Evolutionary conservation across 2,329 filamentous ascomycete genomes (phyloP), one percentile per base, ranked within the genome.

Genomic region (Clonostachys byssicola): DNA sequence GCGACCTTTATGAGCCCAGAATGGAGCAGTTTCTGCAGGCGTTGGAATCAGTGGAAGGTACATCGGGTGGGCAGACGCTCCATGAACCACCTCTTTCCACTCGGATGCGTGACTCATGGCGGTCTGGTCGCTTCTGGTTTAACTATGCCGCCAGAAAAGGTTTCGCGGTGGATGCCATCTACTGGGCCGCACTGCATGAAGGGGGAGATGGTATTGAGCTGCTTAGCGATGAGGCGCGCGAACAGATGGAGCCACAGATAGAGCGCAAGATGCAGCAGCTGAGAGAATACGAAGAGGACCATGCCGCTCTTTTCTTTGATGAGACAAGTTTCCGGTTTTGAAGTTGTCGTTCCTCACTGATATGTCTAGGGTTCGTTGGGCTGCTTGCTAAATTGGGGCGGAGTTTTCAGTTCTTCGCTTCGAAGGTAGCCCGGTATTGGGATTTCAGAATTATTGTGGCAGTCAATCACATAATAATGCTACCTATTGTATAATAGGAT

Each of bases 11-110:
- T 51, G 54, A 56, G 47, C 63, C 60, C 12, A 54, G 65, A 40
- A 49, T 67, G 51, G 57, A 66, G 44, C 61, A 67, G 52, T 70
- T 71, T 51, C 47, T 72, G 33, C 54, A 47, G n/a, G 61, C 57
- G 12, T 39, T 70, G 48, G 56, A 67, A 52, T 47, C 49, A 20
- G 59, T 60, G 20, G 57, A 65, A 52, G 46, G 43, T 12, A 46
- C 17, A 14, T 12, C 41, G 17, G 30, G 39, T 41, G 16, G n/a
- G 16, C 14, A 34, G n/a, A 4, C 38, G 13, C 12, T 13, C 16
- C 35, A 4, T 10, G 46, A 46, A 20, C 48, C 44, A 5, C 45
- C 17, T 16, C 53, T 60, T 23, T 60, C 53, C 42, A 23, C 49
- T 33, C 51, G 52, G 23, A 68, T 71, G 61, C 59, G 61, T 34